Evolutionary conservation across 306 rosid genomes (phyloP), one percentile per base, ranked within the genome.

Genomic region (Dryas octopetala): DNA sequence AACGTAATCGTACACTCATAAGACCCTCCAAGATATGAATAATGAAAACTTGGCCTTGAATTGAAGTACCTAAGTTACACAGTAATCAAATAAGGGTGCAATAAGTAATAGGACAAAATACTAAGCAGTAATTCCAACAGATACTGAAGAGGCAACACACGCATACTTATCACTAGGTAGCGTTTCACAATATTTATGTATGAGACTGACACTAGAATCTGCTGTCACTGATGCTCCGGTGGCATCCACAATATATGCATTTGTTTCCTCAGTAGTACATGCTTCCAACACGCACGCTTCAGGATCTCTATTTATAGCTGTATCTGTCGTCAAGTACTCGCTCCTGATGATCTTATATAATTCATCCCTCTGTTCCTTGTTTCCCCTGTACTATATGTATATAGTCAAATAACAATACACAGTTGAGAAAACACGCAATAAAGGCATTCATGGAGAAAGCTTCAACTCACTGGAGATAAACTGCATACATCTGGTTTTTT

Each of bases 211-310:
- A 66, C 97, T 89, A 58, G 96, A 90, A 80, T 89, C 93, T 80
- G 85, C 79, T 26, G 88, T 89, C 13, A 90, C 85, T 9, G 87
- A 87, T 68, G 97, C 97, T 75, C 97, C 92, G 5, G 96, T 92
- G 69, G 87, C 84, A 13, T 85, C 86, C 76, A 90, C 99, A 76
- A 54, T 45, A 82, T 90, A 91, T 41, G 76, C 41, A 67, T 76
- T 64, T 74, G 71, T 81, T 74, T 82, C 85, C 66, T 66, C 79
- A 74, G 73, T 23, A 7, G 75, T 43, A 74, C 74, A 81, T 19
- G 64, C 48, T 81, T 83, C 90, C 64, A 69, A 62, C 80, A 44
- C 74, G 74, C 62, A 76, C 45, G 77, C 65, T 71, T 78, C 84
- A 14, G 79, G 80, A 61, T 89, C 91, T 79, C 88, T 87, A 66